A percentile compares a stretch with the other conserved stretches of the same genome.
Conservation (phyloP, 1,139 yeast genomes). For the Debaryomyces psychrophilus region DNA sequence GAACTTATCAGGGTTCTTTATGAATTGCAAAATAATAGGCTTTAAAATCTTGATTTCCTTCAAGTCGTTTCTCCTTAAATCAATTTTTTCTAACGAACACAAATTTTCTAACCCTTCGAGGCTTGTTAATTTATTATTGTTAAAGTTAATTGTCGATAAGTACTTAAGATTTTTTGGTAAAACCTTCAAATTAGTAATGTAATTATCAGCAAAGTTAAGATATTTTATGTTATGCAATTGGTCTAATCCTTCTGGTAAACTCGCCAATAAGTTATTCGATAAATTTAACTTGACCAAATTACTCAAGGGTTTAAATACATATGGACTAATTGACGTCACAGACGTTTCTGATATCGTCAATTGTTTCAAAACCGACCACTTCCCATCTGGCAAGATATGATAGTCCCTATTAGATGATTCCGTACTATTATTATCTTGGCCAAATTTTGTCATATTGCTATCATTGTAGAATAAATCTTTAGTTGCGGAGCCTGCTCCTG, state of each 20-base stretch:
- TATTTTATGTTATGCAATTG: slow-evolving; percentile 53
- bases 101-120: slow-evolving; percentile 55
- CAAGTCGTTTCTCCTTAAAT: slow-evolving; percentile 56
- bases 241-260: slow-evolving; percentile 56
- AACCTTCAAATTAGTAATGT: slow-evolving; percentile 41
- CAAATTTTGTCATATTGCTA: slow-evolving; percentile 1
- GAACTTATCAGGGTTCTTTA: slow-evolving; percentile 32
- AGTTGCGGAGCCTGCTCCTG: slow-evolving; percentile 33
- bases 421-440: neutral
- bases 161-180: slow-evolving; percentile 46
- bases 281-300: slow-evolving; percentile 60
- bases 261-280: slow-evolving; percentile 54
- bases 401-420: slow-evolving; percentile 18
- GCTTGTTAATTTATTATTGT: slow-evolving; percentile 51
- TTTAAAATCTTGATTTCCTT: slow-evolving; percentile 32
- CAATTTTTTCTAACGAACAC: slow-evolving; percentile 53
- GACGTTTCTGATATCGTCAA: slow-evolving; percentile 60
- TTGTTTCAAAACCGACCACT: slow-evolving; percentile 61
- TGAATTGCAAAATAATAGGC: slow-evolving; percentile 43
- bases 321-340: slow-evolving; percentile 47
- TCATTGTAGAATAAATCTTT: slow-evolving; percentile 24
- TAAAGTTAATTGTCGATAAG: slow-evolving; percentile 55
- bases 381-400: slow-evolving; percentile 37
- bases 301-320: slow-evolving; percentile 51
- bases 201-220: slow-evolving; percentile 60